Evolutionary conservation across 2,329 filamentous ascomycete genomes (phyloP).

Genomic region (Penicillium decumbens): DNA sequence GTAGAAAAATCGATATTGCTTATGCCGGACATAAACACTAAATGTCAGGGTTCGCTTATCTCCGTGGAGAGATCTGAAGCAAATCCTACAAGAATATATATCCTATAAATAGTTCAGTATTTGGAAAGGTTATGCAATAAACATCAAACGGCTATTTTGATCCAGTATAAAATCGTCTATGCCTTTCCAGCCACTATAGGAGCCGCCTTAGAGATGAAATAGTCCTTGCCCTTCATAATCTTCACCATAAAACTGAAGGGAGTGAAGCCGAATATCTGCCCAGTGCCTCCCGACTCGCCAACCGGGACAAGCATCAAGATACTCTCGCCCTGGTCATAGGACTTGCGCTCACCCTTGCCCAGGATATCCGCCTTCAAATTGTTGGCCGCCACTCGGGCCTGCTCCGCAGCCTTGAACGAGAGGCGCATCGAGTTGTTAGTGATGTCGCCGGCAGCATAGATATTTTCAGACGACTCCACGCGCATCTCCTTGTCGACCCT

Average conservation of each 20-base stretch:
- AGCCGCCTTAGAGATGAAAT: conserved; percentile 30
- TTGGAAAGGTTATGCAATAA: background rate
- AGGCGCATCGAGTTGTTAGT: conserved; percentile 27
- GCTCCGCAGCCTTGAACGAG: conserved; percentile 25
- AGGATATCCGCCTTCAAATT: conserved; percentile 29
- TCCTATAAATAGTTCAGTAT: too few species aligned
- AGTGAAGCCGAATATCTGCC: conserved; percentile 34
- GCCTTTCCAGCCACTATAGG: conserved; percentile 11
- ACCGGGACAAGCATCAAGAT: conserved; percentile 31
- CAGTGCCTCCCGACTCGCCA: conserved; percentile 26
- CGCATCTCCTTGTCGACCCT: conserved; percentile 40
- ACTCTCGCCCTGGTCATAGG: conserved; percentile 22
- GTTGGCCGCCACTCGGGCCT: conserved; percentile 23
- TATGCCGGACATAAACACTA: background rate
- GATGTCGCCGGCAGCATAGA: conserved; percentile 33
- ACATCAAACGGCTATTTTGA: background rate
- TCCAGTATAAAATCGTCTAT: conserved; percentile 1
- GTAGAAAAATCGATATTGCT: background rate
- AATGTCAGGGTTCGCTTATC: background rate
- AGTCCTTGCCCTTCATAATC: conserved; percentile 44
- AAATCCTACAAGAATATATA: background rate
- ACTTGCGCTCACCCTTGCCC: conserved; percentile 15
- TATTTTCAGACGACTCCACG: conserved; percentile 18
- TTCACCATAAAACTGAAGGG: conserved; percentile 41
- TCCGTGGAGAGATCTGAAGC: background rate